Percentiles rank a stretch among this genome's conserved stretches.
Evolutionary conservation across 768 basidiomycete species (phyloP).

Genomic region (Auriscalpium orientale): DNA sequence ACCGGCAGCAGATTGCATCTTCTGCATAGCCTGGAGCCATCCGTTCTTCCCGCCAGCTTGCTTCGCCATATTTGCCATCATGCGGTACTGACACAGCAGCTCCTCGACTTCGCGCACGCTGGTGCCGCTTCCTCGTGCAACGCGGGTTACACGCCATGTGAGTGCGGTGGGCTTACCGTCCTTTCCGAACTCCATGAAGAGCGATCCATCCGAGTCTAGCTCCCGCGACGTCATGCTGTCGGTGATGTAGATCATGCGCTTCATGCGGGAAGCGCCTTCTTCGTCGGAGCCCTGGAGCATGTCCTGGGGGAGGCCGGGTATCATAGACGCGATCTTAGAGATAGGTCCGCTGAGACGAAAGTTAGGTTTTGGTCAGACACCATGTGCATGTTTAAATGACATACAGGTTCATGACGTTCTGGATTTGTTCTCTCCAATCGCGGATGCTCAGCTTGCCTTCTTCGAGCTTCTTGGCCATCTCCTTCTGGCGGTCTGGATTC

Average conservation of each 20-base stretch:
- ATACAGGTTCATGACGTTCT: constrained; percentile 96
- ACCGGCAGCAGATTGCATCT: constrained; percentile 82
- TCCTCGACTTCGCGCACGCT: constrained; percentile 98
- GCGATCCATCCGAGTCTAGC: constrained; percentile 89
- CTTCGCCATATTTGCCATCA: constrained; percentile 99
- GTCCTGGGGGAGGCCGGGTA: constrained; percentile 91
- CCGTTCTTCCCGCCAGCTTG: constrained; percentile 97
- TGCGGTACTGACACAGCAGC: constrained; percentile 88
- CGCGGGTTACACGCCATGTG: constrained; percentile 84
- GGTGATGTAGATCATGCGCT: constrained; percentile 97
- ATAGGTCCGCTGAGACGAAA: constrained; percentile 77
- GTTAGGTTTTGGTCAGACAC: constrained; percentile 2
- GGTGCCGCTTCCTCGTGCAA: constrained; percentile 91
- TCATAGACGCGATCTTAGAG: constrained; percentile 98
- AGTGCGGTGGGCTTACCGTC: constrained; percentile 80
- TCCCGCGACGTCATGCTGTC: constrained; percentile 94
- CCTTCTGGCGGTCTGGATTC: constrained; percentile 95
- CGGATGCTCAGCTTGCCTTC: constrained; percentile 95
- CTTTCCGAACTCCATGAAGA: constrained; percentile 80
- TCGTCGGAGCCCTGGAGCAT: constrained; percentile 90
- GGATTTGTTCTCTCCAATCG: constrained; percentile 97
- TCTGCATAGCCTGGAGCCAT: constrained; percentile 86
- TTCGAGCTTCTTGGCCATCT: constrained; percentile 95
- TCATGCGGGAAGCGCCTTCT: constrained; percentile 84
- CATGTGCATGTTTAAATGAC: constrained; percentile 22